Base-by-base conservation (phyloP, 495 filamentous ascomycete species). In the Tuber microsphaerosporum region DNA sequence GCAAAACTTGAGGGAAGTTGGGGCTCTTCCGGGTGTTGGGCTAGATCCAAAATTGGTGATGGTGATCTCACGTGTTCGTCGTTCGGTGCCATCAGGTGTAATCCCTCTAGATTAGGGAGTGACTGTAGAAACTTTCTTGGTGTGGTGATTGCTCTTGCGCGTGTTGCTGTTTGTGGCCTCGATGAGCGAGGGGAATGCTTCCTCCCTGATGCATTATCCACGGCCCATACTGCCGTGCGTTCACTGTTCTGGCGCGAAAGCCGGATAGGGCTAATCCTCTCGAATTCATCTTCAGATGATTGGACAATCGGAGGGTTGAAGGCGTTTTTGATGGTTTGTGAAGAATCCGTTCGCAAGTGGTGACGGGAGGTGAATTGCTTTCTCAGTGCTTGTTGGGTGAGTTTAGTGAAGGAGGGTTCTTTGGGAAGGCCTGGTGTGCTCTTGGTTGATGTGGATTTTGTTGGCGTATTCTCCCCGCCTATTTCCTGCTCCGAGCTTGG, bases 1-100 rank as follows among this genome's bases (percentile, higher is more conserved):
- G 89, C 89, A 82, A 94, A 92, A 75, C 90, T 93, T 26, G 90
- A 89, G 2, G 92, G 89, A 43, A 92, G 85, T 0, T 86, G 89
- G 22, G 88, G 89, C 71, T 90, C 87, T 34, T 77, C 69, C 48
- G 69, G 46, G 39, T 78, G 70, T 22, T 73, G 48, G 42, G 74
- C 45, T 71, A 76, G 70, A 39, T 76, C 76, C 7, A 75, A 71
- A 71, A 76, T 78, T 19, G 74, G 70, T 22, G 73, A 70, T 9
- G 74, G 75, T 69, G 61, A 71, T 70, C 74, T 71, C 26, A 76
- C 76, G 72, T 82, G 82, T 4, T 80, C 80, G 69, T 86, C 84
- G 1, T 86, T 80, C 19, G 82, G 75, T 43, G 87, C 83, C 39
- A 88, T 83, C 69, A 84, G 83, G 9, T 39, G 70, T 16, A 69